Evolutionary conservation across 768 basidiomycete species (phyloP).

Genomic region (Hericium erinaceus): DNA sequence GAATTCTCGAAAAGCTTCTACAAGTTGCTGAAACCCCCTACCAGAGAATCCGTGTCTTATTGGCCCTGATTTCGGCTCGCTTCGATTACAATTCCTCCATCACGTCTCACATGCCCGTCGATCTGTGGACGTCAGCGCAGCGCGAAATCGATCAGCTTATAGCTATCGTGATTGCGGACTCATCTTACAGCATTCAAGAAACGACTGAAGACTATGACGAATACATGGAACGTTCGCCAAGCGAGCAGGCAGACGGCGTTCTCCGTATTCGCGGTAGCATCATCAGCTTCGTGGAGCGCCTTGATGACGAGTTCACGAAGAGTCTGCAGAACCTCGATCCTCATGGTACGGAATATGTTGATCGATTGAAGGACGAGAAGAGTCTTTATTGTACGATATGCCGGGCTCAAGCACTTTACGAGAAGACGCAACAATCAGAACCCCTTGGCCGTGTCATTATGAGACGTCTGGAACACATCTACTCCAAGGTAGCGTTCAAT

Average conservation of each 20-base stretch:
- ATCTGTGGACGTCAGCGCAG: slow-evolving; percentile 84
- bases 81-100: slow-evolving; percentile 95
- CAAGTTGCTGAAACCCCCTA: slow-evolving; percentile 83
- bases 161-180: slow-evolving; percentile 61
- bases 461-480: slow-evolving; percentile 95
- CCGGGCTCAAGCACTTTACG: slow-evolving; percentile 87
- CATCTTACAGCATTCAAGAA: slow-evolving; percentile 79
- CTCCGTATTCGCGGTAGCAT: slow-evolving; percentile 91
- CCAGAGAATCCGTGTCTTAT: slow-evolving; percentile 87
- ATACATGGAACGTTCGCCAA: slow-evolving; percentile 69
- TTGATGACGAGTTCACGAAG: slow-evolving; percentile 97
- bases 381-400: slow-evolving; percentile 89
- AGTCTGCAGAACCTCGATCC: slow-evolving; percentile 97
- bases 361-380: slow-evolving; percentile 93
- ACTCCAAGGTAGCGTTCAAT: slow-evolving; percentile 69
- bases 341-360: slow-evolving; percentile 98
- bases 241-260: slow-evolving; percentile 55
- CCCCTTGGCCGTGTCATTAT: slow-evolving; percentile 83
- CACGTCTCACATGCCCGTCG: slow-evolving; percentile 82
- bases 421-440: slow-evolving; percentile 67
- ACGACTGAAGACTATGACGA: slow-evolving; percentile 89
- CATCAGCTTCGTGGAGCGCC: slow-evolving; percentile 90
- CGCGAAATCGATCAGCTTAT: slow-evolving; percentile 85
- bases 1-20: slow-evolving; percentile 78
- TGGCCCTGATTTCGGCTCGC: slow-evolving; percentile 87